phyloP scores from a whole-genome alignment of 352 stramenopile genomes.

The Globisporangium rhizosaccharum region DNA sequence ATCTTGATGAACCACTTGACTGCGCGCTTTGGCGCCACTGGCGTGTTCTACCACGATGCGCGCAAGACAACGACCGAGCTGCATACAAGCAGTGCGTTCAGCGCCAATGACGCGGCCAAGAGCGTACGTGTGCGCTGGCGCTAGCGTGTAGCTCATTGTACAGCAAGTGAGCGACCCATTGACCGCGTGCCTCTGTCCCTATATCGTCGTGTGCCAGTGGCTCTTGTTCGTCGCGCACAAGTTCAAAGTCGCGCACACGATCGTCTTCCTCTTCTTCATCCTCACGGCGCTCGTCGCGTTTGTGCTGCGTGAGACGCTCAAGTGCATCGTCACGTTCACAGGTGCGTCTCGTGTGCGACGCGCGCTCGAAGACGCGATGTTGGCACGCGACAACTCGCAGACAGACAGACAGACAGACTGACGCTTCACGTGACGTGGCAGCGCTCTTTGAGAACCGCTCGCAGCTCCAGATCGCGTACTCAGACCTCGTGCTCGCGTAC shows the following conservation, averaged over 20 bases:
- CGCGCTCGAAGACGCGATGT: too few species aligned
- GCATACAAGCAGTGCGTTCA: constrained; percentile 56
- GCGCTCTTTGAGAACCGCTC: constrained; percentile 83
- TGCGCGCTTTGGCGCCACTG: constrained; percentile 39
- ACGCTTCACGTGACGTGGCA: constrained; percentile 3
- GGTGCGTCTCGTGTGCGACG: constrained; percentile 14
- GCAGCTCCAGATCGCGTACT: constrained; percentile 59
- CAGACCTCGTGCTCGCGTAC: constrained; percentile 82
- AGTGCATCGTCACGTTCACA: constrained; percentile 92
- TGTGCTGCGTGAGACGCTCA: constrained; percentile 91
- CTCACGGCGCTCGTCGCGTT: constrained; percentile 91
- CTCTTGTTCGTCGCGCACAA: constrained; percentile 65
- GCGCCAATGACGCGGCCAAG: constrained; percentile 16
- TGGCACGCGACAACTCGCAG: neutral
- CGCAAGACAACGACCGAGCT: constrained; percentile 62
- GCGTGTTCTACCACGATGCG: constrained; percentile 67
- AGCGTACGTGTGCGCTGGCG: constrained; percentile 20
- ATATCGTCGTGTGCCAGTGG: constrained; percentile 18
- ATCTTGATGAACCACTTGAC: constrained; percentile 92
- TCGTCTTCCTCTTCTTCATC: constrained; percentile 92
- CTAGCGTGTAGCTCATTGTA: neutral
- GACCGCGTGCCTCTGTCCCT: neutral
- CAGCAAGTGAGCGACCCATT: neutral
- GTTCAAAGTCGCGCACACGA: constrained; percentile 86
- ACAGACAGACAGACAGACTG: neutral